Evolutionary conservation across 2,329 filamentous ascomycete species (phyloP).

Genomic region (Curvularia verruculosa): DNA sequence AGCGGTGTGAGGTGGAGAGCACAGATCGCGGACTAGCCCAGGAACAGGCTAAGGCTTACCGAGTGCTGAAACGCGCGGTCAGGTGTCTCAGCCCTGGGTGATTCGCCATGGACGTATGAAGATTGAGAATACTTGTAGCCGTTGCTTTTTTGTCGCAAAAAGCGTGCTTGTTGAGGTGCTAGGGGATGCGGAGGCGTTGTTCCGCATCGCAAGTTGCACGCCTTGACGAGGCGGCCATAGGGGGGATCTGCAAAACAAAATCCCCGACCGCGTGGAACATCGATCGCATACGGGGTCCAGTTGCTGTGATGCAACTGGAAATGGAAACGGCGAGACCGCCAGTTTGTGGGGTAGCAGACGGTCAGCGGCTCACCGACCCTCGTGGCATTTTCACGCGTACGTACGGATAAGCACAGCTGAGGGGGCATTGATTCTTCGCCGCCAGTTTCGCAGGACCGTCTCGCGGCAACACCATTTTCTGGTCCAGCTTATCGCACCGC

Average conservation of each 20-base stretch:
- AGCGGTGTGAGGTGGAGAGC: slow-evolving; percentile 48
- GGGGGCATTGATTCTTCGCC: slow-evolving; percentile 2
- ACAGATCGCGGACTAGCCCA: slow-evolving; percentile 40
- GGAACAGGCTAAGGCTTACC: slow-evolving; percentile 39
- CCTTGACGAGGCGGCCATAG: not conserved
- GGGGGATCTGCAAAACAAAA: slow-evolving; percentile 12
- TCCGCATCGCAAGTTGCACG: slow-evolving; percentile 4
- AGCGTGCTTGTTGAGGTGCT: slow-evolving; percentile 10
- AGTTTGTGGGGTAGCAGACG: slow-evolving; percentile 30
- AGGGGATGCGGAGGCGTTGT: slow-evolving; percentile 1
- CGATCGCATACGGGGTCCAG: slow-evolving; percentile 16
- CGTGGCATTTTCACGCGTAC: slow-evolving; percentile 17
- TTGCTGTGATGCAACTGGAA: slow-evolving; percentile 14
- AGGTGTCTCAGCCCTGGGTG: slow-evolving; percentile 37
- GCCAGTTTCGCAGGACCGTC: slow-evolving; percentile 4
- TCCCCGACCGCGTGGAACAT: slow-evolving; percentile 14
- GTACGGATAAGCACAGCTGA: slow-evolving; percentile 21
- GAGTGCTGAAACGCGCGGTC: slow-evolving; percentile 37
- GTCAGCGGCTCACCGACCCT: slow-evolving; percentile 21
- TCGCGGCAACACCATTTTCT: not conserved
- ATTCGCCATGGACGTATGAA: slow-evolving; percentile 9
- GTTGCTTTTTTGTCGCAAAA: slow-evolving; percentile 2
- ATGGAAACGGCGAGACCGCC: slow-evolving; percentile 24
- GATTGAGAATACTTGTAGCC: not conserved
- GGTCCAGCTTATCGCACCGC: not conserved